phyloP scores from a whole-genome alignment of 1,139 yeast genomes.

The Candida anutae region DNA sequence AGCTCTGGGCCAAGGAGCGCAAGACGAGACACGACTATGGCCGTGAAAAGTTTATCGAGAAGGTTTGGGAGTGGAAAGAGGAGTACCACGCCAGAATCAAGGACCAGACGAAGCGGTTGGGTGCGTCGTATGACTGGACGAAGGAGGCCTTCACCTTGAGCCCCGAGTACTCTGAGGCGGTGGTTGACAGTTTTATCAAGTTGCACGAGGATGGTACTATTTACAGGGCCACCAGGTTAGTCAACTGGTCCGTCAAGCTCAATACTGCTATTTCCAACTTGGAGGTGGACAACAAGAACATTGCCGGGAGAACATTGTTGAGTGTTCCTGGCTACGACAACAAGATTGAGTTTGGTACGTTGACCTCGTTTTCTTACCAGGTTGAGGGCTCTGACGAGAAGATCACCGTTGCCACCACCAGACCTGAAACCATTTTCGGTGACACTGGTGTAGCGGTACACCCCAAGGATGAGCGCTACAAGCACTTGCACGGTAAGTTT shows the following conservation, averaged over 20 bases:
- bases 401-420: constrained; percentile 90
- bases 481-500: constrained; percentile 88
- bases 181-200: constrained; percentile 83
- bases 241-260: constrained; percentile 93
- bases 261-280: constrained; percentile 93
- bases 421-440: constrained; percentile 98
- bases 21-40: constrained; percentile 93
- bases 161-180: constrained; percentile 72
- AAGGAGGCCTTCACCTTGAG: constrained; percentile 91
- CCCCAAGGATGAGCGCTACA: constrained; percentile 89
- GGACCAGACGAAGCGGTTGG: constrained; percentile 75
- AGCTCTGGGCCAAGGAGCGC: constrained; percentile 80
- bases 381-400: constrained; percentile 86
- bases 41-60: constrained; percentile 78
- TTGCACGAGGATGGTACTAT: constrained; percentile 92
- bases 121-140: constrained; percentile 96
- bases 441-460: constrained; percentile 97
- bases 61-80: constrained; percentile 99
- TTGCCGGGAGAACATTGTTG: constrained; percentile 73
- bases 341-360: constrained; percentile 90
- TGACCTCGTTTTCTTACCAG: constrained; percentile 88
- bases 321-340: constrained; percentile 87
- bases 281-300: constrained; percentile 89
- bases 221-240: constrained; percentile 88
- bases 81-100: constrained; percentile 83